These are phyloP conservation scores for Alnus glutinosa DNA, from an alignment of 306 rosid species.

Conservation along the genomic window DNA sequence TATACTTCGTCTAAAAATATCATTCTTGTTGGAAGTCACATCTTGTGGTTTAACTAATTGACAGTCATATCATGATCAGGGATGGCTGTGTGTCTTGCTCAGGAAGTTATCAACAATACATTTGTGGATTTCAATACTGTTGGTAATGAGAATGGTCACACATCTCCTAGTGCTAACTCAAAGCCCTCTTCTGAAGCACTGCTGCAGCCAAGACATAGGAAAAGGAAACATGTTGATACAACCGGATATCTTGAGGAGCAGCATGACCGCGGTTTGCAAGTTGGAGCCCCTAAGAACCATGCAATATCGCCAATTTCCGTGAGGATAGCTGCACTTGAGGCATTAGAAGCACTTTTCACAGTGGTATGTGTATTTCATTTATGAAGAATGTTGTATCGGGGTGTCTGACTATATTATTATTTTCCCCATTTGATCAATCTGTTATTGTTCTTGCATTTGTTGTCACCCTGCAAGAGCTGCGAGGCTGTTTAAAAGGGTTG, in stretches of 20 bases:
- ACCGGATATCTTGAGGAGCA: conserved; percentile 44
- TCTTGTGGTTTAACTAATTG: conserved; percentile 34
- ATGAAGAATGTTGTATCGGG: conserved; percentile 10
- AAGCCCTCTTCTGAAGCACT: conserved; percentile 37
- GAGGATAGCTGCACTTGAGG: conserved; percentile 83
- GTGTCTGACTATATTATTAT: background rate
- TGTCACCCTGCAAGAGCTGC: background rate
- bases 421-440: background rate
- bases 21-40: background rate
- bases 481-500: background rate
- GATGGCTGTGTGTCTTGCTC: conserved; percentile 65
- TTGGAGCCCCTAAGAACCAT: conserved; percentile 34
- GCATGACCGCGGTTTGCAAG: conserved; percentile 37
- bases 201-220: conserved; percentile 42
- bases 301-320: conserved; percentile 45
- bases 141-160: conserved; percentile 34
- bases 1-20: background rate
- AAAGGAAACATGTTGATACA: conserved; percentile 58
- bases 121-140: conserved; percentile 60
- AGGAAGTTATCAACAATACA: conserved; percentile 65
- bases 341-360: conserved; percentile 72
- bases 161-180: conserved; percentile 37
- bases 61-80: conserved; percentile 49
- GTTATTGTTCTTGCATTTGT: background rate
- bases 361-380: conserved; percentile 54